Percentiles rank a stretch among this genome's conserved stretches.
These are phyloP conservation scores for Solanum raphanifolium DNA, from an alignment of 257 asterid genomes.

Conservation along the genomic window DNA sequence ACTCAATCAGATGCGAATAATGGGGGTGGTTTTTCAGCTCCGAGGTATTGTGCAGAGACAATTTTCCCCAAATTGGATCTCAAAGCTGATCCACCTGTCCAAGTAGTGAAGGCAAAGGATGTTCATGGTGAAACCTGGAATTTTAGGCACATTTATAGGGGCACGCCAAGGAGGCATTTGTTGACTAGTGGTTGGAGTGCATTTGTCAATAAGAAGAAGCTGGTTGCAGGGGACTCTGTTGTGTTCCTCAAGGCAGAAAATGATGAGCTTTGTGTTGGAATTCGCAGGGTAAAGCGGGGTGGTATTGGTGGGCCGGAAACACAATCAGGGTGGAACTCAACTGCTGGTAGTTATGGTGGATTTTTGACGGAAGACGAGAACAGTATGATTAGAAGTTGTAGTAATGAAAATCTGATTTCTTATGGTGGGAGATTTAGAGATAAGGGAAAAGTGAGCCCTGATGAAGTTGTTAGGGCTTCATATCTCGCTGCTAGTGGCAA, in stretches of 20 bases:
- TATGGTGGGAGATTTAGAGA: slow-evolving; percentile 19
- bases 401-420: slow-evolving; percentile 15
- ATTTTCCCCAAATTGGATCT: slow-evolving; percentile 20
- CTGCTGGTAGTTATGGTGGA: slow-evolving; percentile 21
- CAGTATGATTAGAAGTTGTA: slow-evolving; percentile 19
- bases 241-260: slow-evolving; percentile 11
- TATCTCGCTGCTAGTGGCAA: slow-evolving; percentile 38
- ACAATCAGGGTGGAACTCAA: slow-evolving; percentile 34
- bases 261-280: slow-evolving; percentile 31
- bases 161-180: slow-evolving; percentile 61
- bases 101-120: slow-evolving; percentile 24
- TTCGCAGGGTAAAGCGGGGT: slow-evolving; percentile 44
- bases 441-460: slow-evolving; percentile 30
- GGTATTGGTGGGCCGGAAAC: slow-evolving; percentile 31
- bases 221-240: slow-evolving; percentile 17
- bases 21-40: slow-evolving; percentile 33
- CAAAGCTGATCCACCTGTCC: slow-evolving; percentile 25
- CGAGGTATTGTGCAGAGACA: slow-evolving; percentile 29
- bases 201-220: slow-evolving; percentile 35
- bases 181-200: slow-evolving; percentile 70
- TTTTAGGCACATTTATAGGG: slow-evolving; percentile 58
- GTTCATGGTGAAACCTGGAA: slow-evolving; percentile 41
- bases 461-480: slow-evolving; percentile 36
- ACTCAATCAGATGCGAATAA: slow-evolving; percentile 34
- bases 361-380: slow-evolving; percentile 31